phyloP scores from a whole-genome alignment of 352 stramenopile genomes.

The Phytophthora melonis region DNA sequence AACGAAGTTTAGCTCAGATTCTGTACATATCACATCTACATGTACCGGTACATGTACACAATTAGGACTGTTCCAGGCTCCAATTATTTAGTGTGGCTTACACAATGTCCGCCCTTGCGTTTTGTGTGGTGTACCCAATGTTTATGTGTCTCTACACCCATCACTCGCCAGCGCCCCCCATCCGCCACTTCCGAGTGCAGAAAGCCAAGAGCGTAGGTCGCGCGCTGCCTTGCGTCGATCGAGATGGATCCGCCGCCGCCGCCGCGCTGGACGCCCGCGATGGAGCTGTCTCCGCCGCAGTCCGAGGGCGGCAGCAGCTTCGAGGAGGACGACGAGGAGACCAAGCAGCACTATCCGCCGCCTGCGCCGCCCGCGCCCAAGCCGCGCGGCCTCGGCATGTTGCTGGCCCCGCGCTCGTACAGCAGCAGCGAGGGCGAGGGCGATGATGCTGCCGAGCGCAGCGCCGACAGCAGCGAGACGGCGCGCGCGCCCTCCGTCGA shows the following conservation, averaged over 20 bases:
- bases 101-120: no score
- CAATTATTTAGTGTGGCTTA: no score
- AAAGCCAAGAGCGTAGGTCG: background rate
- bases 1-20: no score
- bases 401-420: conserved; percentile 40
- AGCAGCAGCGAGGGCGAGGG: conserved; percentile 37
- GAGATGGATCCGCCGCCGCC: background rate
- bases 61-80: no score
- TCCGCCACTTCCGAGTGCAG: background rate
- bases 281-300: conserved; percentile 16
- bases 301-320: conserved; percentile 23
- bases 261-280: conserved; percentile 22
- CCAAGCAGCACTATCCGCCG: background rate
- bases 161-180: background rate
- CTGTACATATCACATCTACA: no score
- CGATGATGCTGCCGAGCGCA: conserved; percentile 4
- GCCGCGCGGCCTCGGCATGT: conserved; percentile 18
- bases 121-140: no score
- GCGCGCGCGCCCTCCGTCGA: background rate
- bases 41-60: no score
- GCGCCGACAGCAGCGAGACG: conserved; percentile 11
- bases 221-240: no score
- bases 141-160: background rate
- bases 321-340: conserved; percentile 24
- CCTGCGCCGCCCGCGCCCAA: background rate